Evolutionary conservation across 148 eudicot species (phyloP).

Genomic region (Vaccinium macrocarpon): DNA sequence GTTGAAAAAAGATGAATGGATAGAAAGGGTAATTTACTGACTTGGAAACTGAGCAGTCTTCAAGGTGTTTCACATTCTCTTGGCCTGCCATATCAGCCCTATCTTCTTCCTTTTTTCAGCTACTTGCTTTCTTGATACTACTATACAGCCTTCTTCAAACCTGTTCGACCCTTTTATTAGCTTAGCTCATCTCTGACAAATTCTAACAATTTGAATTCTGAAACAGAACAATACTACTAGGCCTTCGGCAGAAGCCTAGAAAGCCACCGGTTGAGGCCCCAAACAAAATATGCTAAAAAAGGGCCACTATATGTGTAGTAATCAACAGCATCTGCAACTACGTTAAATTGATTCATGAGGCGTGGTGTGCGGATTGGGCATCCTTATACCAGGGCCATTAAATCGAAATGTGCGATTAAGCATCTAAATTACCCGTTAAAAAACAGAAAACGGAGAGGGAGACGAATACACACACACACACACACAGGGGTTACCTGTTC

Average conservation of each 20-base stretch:
- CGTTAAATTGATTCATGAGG: background rate
- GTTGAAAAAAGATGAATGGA: background rate
- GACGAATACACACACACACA: background rate
- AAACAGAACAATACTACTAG: too few species aligned
- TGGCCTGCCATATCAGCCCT: constrained; percentile 36
- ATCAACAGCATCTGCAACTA: background rate
- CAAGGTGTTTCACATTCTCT: constrained; percentile 60
- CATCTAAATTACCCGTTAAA: background rate
- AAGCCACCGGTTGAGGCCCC: too few species aligned
- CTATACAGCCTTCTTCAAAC: background rate
- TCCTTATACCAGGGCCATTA: background rate
- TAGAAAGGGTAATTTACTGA: constrained; percentile 21
- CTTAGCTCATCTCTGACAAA: background rate
- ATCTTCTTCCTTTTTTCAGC: constrained; percentile 15
- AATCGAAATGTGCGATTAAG: background rate
- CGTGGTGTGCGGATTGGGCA: background rate
- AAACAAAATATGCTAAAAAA: too few species aligned
- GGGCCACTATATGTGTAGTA: background rate
- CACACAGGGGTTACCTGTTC: background rate
- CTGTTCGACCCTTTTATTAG: background rate
- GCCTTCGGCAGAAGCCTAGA: too few species aligned
- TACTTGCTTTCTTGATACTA: background rate
- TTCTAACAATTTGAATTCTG: too few species aligned
- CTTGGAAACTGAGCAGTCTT: constrained; percentile 91
- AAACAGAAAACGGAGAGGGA: background rate